Evolutionary conservation across 768 basidiomycete genomes (phyloP), one percentile per base, ranked within the genome.

Genomic region (Daedaleopsis sinensis): DNA sequence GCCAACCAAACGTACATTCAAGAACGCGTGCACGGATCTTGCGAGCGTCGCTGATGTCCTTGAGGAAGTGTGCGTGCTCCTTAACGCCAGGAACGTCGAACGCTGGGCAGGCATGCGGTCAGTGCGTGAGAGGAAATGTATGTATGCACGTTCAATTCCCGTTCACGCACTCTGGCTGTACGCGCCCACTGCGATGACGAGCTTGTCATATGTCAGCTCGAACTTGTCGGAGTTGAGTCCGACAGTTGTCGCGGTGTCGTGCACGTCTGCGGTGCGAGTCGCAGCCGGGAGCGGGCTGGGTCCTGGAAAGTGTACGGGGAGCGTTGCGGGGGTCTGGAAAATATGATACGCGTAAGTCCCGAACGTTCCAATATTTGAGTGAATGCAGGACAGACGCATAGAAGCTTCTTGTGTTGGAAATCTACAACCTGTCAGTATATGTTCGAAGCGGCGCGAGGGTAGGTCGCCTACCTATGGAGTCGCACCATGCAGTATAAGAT

Each of bases 161-260:
- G n/a, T n/a, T 8, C 44, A 58, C 63, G 36, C 3, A 91, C 92
- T 94, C 71, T 94, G 91, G 2, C 84, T 86, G 74, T 94, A 94
- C 49, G 90, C 89, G 2, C 94, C 94, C 1, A 93, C 92, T 8
- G 91, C 87, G 51, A 96, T 85, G 57, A 95, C 84, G 13, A 95
- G 80, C 70, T 90, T 92, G 73, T 95, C 93, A 68, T 90, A 94
- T 19, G 75, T 73, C 47, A 94, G 52, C 10, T 80, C 78, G 71
- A 91, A 93, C 9, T 79, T 73, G 32, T 76, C 52, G 0, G 60
- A 42, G 43, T 39, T 58, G 13, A 51, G 36, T 1, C 42, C 19
- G 7, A 64, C 51, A 1, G 39, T 2, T 19, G 19, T 62, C 27
- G 67, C 62, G 4, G 67, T 49, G 23, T 71, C 61, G 43, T 69